These are phyloP conservation scores for Sphagnum contortum DNA, from an alignment of 225 moss, liverwort and hornwort species.

Conservation along the genomic window DNA sequence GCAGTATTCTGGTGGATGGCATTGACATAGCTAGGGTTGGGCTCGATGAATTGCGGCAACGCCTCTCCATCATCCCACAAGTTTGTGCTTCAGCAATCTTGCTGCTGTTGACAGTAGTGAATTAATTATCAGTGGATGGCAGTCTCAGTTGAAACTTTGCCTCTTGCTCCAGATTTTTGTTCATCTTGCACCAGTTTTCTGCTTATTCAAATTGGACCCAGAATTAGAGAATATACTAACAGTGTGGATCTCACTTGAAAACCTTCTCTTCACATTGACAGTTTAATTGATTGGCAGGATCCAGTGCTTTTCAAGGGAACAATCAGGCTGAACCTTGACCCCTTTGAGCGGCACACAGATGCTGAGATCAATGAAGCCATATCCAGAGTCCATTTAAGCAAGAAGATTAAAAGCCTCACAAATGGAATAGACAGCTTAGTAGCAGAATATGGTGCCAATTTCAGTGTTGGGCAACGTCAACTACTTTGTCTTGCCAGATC, in stretches of 20 bases:
- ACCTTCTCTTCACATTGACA: neutral
- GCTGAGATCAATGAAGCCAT: constrained; percentile 63
- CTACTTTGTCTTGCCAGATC: constrained; percentile 78
- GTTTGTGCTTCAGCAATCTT: constrained; percentile 6
- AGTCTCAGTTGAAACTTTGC: too few relatives aligned
- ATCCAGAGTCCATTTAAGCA: constrained; percentile 50
- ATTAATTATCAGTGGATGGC: too few relatives aligned
- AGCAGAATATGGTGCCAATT: constrained; percentile 78
- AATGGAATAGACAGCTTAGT: constrained; percentile 58
- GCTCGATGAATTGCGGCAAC: constrained; percentile 80
- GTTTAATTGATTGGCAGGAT: constrained; percentile 35
- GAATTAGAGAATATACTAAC: too few relatives aligned
- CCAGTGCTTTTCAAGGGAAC: constrained; percentile 85
- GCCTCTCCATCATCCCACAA: constrained; percentile 93
- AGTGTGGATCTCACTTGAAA: neutral
- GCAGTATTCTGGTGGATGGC: constrained; percentile 68
- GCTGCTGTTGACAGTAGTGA: too few relatives aligned
- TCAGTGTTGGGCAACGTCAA: constrained; percentile 82
- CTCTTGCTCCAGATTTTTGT: too few relatives aligned
- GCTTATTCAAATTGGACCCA: too few relatives aligned
- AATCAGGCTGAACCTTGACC: constrained; percentile 82
- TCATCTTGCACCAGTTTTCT: too few relatives aligned
- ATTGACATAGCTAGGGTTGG: constrained; percentile 55
- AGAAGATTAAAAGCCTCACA: constrained; percentile 52
- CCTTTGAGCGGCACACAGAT: constrained; percentile 68